Conservation (phyloP, 331 rosid species). For the Quercus tomentella region DNA sequence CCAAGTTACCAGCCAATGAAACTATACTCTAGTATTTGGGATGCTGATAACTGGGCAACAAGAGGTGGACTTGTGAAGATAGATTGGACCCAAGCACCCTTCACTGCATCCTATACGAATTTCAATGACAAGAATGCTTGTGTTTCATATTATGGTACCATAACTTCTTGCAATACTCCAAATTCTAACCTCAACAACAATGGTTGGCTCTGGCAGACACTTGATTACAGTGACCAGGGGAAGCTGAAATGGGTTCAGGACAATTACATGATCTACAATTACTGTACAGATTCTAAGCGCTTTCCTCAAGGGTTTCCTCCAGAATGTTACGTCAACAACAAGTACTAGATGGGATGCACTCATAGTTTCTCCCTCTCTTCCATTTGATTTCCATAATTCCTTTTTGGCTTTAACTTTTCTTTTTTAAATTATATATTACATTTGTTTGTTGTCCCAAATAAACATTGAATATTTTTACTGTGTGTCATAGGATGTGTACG, state of each 20-base stretch:
- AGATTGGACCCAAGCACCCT: slow-evolving; percentile 64
- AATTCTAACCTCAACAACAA: slow-evolving; percentile 17
- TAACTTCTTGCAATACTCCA: slow-evolving; percentile 39
- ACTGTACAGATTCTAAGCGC: slow-evolving; percentile 43
- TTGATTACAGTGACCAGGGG: slow-evolving; percentile 33
- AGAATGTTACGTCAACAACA: slow-evolving; percentile 43
- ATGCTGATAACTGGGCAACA: slow-evolving; percentile 87
- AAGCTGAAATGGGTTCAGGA: slow-evolving; percentile 54
- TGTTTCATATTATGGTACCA: slow-evolving; percentile 39
- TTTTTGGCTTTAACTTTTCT: no score
- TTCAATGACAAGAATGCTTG: slow-evolving; percentile 44
- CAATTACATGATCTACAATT: slow-evolving; percentile 57
- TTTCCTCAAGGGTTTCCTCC: slow-evolving; percentile 60
- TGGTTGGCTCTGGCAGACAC: slow-evolving; percentile 37
- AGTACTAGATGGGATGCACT: slow-evolving; percentile 2
- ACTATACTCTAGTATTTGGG: slow-evolving; percentile 55
- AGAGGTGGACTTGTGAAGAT: slow-evolving; percentile 78
- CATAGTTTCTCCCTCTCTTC: background rate
- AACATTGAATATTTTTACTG: no score
- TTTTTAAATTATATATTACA: no score
- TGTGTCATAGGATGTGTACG: no score
- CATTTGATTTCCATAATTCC: background rate
- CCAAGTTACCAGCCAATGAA: slow-evolving; percentile 43
- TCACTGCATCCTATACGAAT: slow-evolving; percentile 46
- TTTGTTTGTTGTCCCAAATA: no score